Base-by-base conservation (phyloP, 768 basidiomycete genomes). In the Calocybe cyanea region DNA sequence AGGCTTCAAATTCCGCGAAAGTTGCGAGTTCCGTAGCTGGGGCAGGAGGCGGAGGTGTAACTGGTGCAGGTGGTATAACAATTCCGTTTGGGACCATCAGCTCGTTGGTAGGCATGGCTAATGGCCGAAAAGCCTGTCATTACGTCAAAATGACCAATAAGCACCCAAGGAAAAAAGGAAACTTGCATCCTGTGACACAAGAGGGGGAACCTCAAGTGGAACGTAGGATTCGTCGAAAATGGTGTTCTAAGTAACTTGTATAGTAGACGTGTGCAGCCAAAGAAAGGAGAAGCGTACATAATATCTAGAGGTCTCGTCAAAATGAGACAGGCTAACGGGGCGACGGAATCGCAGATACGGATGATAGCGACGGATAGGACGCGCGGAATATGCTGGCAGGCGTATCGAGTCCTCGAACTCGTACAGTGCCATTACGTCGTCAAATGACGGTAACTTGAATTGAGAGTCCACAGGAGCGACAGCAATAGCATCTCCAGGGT, bases 191-290 rank as follows among this genome's bases (percentile, higher is more conserved):
- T 43, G 10, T 25, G 41, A 15, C 3, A 17, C 9, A 11, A 31
- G 32, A 3, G 38, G 48, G 2, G 59, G 57, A 19, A 57, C 59
- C 11, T 49, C 50, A 3, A 64, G 38, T 3, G 40, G 15, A 9
- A 57, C 38, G 2, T 41, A 39, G 23, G 53, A 53, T 4, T 62
- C 59, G 33, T 64, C 60, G 18, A 50, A 62, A 17, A 62, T 51
- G 2, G 63, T 64, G 36, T 62, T 57, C 63, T 64, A 37, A 11
- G 2, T n/a, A 38, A 30, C 20, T 7, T 43, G 14, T 8, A 15
- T 25, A 23, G 17, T 9, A 18, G 18, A 46, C 9, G 35, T 21
- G 30, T 20, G 13, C n/a, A 33, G 1, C 18, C 10, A 2, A 15
- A 7, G 18, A 5, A 4, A 17, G 19, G 25, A 11, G 7, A 19